A percentile compares a stretch with the other conserved stretches of the same genome.
phyloP scores from a whole-genome alignment of 2,329 filamentous ascomycete genomes.

The Verticillium nonalfalfae region DNA sequence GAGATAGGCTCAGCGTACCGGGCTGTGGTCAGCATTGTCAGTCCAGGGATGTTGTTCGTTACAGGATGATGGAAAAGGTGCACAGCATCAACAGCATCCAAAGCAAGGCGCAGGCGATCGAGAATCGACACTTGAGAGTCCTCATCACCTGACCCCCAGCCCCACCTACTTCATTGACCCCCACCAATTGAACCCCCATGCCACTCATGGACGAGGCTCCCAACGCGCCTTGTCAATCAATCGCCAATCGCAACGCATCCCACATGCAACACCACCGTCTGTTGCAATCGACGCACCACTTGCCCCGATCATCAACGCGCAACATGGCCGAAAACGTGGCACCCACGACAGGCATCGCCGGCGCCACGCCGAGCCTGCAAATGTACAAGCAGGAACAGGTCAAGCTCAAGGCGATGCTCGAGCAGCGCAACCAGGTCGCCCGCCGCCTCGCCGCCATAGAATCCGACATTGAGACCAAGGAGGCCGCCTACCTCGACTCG shows the following conservation, averaged over 20 bases:
- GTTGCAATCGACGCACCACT: background rate
- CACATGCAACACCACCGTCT: background rate
- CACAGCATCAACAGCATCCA: too few relatives aligned
- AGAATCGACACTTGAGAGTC: background rate
- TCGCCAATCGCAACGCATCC: background rate
- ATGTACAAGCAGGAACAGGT: conserved; percentile 46
- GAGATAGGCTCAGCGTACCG: too few relatives aligned
- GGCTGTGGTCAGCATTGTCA: too few relatives aligned
- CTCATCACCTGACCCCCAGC: background rate
- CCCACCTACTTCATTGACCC: background rate
- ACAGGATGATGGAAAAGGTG: too few relatives aligned
- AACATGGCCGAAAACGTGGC: conserved; percentile 10
- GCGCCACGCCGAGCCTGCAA: conserved; percentile 28
- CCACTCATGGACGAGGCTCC: background rate
- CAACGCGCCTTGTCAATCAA: background rate
- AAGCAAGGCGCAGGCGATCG: too few relatives aligned
- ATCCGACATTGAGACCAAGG: conserved; percentile 76
- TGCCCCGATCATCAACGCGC: background rate
- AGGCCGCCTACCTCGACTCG: conserved; percentile 85
- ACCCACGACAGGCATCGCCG: conserved; percentile 5
- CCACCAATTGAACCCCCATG: background rate
- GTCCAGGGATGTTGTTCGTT: too few relatives aligned
- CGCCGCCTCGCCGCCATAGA: conserved; percentile 44
- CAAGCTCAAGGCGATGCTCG: conserved; percentile 39
- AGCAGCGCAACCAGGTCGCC: conserved; percentile 26